Conservation (phyloP, 2,329 filamentous ascomycete species). For the Calonectria hawksworthii region DNA sequence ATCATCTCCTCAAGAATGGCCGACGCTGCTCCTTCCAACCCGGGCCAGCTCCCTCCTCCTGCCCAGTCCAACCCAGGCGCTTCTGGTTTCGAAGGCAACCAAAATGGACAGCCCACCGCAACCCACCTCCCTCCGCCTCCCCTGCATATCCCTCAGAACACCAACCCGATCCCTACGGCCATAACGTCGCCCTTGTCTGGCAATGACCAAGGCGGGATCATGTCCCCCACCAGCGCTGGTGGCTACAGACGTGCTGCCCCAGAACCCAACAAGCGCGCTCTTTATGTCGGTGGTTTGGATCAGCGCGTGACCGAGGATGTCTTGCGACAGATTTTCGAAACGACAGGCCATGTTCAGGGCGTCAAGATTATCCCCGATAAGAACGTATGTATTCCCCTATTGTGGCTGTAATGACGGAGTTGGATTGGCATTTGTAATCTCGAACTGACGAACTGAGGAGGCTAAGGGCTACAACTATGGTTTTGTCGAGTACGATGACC, state of each 20-base stretch:
- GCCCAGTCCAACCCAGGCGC: constrained; percentile 78
- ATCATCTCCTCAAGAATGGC: constrained; percentile 72
- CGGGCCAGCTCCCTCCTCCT: constrained; percentile 77
- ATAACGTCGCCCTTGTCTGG: constrained; percentile 89
- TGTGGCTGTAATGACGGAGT: too few species aligned
- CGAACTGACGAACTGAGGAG: constrained; percentile 60
- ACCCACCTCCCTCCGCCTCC: constrained; percentile 91
- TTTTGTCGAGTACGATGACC: constrained; percentile 98
- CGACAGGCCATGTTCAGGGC: constrained; percentile 96
- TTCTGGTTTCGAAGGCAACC: constrained; percentile 81
- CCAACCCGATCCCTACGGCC: constrained; percentile 92
- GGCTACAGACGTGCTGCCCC: constrained; percentile 92
- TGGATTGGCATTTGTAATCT: background rate
- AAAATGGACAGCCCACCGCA: constrained; percentile 78
- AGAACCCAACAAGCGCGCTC: constrained; percentile 97
- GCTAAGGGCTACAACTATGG: constrained; percentile 99
- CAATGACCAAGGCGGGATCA: constrained; percentile 73
- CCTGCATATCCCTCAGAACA: constrained; percentile 96
- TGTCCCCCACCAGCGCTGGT: constrained; percentile 87
- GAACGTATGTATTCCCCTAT: constrained; percentile 78
- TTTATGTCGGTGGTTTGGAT: constrained; percentile 96
- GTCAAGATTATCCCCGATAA: constrained; percentile 99
- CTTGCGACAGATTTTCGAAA: constrained; percentile 97
- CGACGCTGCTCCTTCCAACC: constrained; percentile 75
- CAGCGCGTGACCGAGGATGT: constrained; percentile 97